phyloP scores from a whole-genome alignment of 306 rosid species.

The Acmispon strigosus region DNA sequence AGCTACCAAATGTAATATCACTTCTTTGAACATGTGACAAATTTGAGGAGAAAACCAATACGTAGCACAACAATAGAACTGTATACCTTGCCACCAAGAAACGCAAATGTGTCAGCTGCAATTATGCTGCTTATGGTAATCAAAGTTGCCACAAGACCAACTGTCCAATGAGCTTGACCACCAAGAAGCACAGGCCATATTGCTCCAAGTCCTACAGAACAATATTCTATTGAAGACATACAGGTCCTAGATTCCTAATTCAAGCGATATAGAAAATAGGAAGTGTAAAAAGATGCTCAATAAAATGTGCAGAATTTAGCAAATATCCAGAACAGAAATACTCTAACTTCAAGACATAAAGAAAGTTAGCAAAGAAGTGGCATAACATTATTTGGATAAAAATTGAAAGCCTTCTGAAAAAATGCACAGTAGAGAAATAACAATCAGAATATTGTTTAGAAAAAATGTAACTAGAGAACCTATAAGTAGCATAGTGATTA shows the following conservation, averaged over 20 bases:
- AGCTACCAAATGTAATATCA: slow-evolving; percentile 5
- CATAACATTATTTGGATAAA: neutral
- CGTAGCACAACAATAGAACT: slow-evolving; percentile 8
- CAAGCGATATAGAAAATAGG: neutral
- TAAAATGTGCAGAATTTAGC: slow-evolving; percentile 1
- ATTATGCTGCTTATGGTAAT: slow-evolving; percentile 76
- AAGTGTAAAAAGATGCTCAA: neutral
- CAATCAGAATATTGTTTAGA: neutral
- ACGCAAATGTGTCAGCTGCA: slow-evolving; percentile 91
- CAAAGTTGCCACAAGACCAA: slow-evolving; percentile 94
- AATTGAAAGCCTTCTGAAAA: neutral
- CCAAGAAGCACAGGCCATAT: slow-evolving; percentile 49
- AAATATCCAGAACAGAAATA: neutral
- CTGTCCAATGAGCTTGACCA: slow-evolving; percentile 80
- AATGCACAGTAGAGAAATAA: neutral
- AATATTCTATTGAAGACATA: slow-evolving; percentile 12
- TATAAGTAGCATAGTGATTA: neutral
- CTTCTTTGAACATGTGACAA: neutral
- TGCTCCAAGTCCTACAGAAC: slow-evolving; percentile 37
- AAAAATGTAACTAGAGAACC: neutral
- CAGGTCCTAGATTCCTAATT: neutral
- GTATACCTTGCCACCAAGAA: slow-evolving; percentile 91
- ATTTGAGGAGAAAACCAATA: neutral
- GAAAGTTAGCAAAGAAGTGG: neutral
- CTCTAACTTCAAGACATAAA: neutral